phyloP scores from a whole-genome alignment of 768 basidiomycete genomes.

The Agrocybe chaxingu region DNA sequence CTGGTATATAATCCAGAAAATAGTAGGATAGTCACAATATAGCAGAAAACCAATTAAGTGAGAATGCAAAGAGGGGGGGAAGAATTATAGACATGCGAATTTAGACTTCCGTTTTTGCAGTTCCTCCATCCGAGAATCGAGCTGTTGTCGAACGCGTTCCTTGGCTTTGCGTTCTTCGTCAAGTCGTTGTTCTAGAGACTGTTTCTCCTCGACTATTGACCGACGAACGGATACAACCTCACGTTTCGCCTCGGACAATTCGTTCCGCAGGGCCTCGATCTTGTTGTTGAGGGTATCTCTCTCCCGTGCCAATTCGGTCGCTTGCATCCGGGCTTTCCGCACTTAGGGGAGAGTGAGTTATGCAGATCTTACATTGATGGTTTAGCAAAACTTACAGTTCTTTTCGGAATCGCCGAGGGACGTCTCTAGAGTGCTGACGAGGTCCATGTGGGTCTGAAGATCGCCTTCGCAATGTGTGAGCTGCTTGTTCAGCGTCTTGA shows the following conservation, averaged over 20 bases:
- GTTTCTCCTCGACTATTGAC: constrained; percentile 87
- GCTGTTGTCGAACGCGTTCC: constrained; percentile 83
- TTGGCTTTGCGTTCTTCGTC: constrained; percentile 89
- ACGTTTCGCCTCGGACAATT: constrained; percentile 74
- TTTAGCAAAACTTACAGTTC: constrained; percentile 60
- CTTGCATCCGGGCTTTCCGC: constrained; percentile 92
- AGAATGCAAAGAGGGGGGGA: constrained; percentile 8
- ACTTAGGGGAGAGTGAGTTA: constrained; percentile 40
- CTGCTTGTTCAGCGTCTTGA: constrained; percentile 92
- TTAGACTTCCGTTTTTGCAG: constrained; percentile 84
- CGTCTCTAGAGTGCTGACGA: constrained; percentile 79
- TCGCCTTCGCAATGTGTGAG: constrained; percentile 91
- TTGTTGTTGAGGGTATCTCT: constrained; percentile 71
- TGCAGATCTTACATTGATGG: constrained; percentile 1
- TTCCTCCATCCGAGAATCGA: constrained; percentile 87
- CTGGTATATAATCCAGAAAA: constrained; percentile 29
- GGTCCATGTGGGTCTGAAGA: constrained; percentile 87
- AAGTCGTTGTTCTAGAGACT: constrained; percentile 75
- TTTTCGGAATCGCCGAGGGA: constrained; percentile 91
- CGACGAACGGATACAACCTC: constrained; percentile 76
- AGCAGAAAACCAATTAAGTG: constrained; percentile 19
- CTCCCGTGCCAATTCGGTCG: constrained; percentile 84
- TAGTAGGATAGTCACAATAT: constrained; percentile 21
- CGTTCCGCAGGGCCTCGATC: constrained; percentile 63
- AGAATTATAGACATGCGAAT: constrained; percentile 77